Percentiles rank a stretch among this genome's conserved stretches.
Conservation (phyloP, 2,329 filamentous ascomycete genomes). For the Penicillium sp. region DNA sequence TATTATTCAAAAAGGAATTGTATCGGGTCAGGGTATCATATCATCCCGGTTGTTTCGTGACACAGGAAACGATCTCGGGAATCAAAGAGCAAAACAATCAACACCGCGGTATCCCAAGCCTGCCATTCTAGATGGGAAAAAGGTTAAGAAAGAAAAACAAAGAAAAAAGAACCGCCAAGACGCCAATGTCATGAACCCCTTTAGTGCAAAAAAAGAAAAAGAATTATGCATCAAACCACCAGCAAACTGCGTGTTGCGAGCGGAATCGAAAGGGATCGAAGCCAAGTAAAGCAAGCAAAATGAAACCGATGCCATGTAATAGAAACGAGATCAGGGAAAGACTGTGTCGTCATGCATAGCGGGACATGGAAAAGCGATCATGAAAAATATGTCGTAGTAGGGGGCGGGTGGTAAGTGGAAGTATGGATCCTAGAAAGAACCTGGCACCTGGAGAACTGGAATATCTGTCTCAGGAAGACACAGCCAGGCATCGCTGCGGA, state of each 20-base stretch:
- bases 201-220: conserved; percentile 5
- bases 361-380: not conserved
- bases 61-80: not conserved
- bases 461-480: not conserved
- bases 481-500: conserved; percentile 5
- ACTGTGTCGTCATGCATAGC: conserved; percentile 13
- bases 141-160: not conserved
- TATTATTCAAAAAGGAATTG: conserved; percentile 14
- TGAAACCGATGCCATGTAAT: conserved; percentile 3
- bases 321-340: conserved; percentile 8
- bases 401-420: not conserved
- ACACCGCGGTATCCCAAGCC: conserved; percentile 14
- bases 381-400: not conserved
- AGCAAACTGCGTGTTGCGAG: not conserved
- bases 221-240: conserved; percentile 1
- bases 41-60: conserved; percentile 13
- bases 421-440: not conserved
- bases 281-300: not conserved
- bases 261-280: not conserved
- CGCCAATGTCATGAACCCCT: conserved; percentile 6
- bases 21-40: conserved; percentile 26
- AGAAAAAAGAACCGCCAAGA: conserved; percentile 8
- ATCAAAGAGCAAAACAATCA: not conserved
- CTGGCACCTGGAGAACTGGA: not conserved
- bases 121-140: conserved; percentile 20